These are phyloP conservation scores for Metschnikowia koreensis DNA, from an alignment of 805 yeast species.

Conservation along the genomic window DNA sequence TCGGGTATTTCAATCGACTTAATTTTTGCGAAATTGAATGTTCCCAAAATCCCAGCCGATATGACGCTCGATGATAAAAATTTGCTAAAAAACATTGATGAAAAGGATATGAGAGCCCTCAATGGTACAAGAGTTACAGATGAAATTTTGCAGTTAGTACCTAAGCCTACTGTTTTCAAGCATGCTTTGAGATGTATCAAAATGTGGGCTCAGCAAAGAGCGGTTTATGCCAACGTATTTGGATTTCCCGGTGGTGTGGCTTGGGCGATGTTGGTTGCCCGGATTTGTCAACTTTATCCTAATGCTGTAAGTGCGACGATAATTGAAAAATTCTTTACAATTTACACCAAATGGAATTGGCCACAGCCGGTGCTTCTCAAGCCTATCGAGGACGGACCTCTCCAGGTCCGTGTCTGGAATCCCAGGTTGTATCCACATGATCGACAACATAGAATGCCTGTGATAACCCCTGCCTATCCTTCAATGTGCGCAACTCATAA, in stretches of 20 bases:
- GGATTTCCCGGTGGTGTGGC: constrained; percentile 99
- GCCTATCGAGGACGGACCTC: constrained; percentile 94
- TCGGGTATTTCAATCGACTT: constrained; percentile 92
- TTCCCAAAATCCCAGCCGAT: constrained; percentile 77
- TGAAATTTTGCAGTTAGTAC: constrained; percentile 84
- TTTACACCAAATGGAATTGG: constrained; percentile 92
- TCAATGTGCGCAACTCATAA: constrained; percentile 99
- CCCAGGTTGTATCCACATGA: constrained; percentile 89
- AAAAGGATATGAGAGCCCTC: constrained; percentile 81
- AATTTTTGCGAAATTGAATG: constrained; percentile 76
- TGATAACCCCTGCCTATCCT: constrained; percentile 96
- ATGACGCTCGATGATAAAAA: constrained; percentile 82
- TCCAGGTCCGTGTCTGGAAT: constrained; percentile 96
- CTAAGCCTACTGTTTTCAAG: constrained; percentile 88
- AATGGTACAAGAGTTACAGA: constrained; percentile 98
- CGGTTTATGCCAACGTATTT: constrained; percentile 89
- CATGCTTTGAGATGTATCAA: constrained; percentile 91
- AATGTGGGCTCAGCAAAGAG: constrained; percentile 95
- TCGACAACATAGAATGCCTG: constrained; percentile 92
- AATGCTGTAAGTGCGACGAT: constrained; percentile 92
- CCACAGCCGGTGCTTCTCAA: constrained; percentile 95
- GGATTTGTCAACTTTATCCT: constrained; percentile 95
- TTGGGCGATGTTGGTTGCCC: constrained; percentile 99
- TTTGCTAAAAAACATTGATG: constrained; percentile 82
- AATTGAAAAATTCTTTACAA: constrained; percentile 83